Conservation (phyloP, 1,284 basidiomycete genomes). For the Tilletia walkeri region DNA sequence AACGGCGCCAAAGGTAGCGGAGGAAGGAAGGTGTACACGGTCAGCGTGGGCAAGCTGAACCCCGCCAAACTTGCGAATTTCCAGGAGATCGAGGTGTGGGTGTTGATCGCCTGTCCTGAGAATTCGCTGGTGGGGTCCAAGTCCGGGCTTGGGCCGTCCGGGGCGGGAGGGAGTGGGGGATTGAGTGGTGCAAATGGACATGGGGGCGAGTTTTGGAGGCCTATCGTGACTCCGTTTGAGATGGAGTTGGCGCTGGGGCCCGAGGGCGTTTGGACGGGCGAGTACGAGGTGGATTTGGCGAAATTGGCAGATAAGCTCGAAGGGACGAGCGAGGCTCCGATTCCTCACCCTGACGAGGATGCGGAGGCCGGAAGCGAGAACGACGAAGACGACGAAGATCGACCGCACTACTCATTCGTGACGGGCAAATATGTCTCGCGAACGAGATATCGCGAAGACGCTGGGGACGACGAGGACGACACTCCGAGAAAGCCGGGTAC, state of each 20-base stretch:
- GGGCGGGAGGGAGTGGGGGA: conserved; percentile 10
- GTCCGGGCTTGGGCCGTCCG: conserved; percentile 63
- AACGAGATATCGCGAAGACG: conserved; percentile 63
- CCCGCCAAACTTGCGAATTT: conserved; percentile 96
- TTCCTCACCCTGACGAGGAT: conserved; percentile 22
- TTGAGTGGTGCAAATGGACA: conserved; percentile 15
- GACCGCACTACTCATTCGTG: conserved; percentile 70
- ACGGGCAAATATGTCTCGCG: conserved; percentile 81
- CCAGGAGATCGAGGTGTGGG: conserved; percentile 91
- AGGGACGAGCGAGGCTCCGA: conserved; percentile 28
- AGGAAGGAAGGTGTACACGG: conserved; percentile 67
- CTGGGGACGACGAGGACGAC: conserved; percentile 17
- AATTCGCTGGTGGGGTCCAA: conserved; percentile 66
- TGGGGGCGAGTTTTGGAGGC: conserved; percentile 73
- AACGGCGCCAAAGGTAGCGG: conserved; percentile 70
- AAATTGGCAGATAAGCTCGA: conserved; percentile 51
- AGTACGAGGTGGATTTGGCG: conserved; percentile 78
- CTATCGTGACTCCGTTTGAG: conserved; percentile 93
- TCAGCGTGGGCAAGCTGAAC: conserved; percentile 91
- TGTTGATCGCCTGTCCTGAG: conserved; percentile 90
- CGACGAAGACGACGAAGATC: conserved; percentile 59
- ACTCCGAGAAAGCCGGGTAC: conserved; percentile 22
- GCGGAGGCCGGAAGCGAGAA: conserved; percentile 23
- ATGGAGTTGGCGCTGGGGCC: conserved; percentile 72
- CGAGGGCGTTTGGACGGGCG: conserved; percentile 68